Percentiles rank a stretch among this genome's conserved stretches.
phyloP scores from a whole-genome alignment of 1,284 basidiomycete species.

The Athelia sp. region DNA sequence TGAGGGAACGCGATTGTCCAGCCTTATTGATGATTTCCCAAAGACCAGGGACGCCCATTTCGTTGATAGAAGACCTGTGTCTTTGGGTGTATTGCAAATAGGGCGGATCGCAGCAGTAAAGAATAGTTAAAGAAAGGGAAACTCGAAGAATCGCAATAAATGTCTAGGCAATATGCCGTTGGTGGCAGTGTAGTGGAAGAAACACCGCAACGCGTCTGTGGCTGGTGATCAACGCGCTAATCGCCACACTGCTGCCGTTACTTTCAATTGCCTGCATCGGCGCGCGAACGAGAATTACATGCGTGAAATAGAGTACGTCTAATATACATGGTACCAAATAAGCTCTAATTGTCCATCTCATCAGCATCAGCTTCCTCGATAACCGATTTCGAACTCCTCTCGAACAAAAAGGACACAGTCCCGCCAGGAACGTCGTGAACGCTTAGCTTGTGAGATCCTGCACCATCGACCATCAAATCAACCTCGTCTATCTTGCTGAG shows the following conservation, averaged over 20 bases:
- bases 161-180: too few relatives aligned
- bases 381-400: conserved; percentile 36
- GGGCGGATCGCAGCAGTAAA: too few relatives aligned
- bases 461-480: conserved; percentile 32
- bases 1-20: conserved; percentile 30
- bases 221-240: not conserved
- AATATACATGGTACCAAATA: too few relatives aligned
- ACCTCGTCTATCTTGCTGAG: conserved; percentile 41
- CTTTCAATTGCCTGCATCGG: too few relatives aligned
- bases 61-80: too few relatives aligned
- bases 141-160: too few relatives aligned
- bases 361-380: not conserved
- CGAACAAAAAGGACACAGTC: conserved; percentile 67
- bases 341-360: not conserved
- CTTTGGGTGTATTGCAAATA: too few relatives aligned
- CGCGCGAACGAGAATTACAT: too few relatives aligned
- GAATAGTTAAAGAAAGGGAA: too few relatives aligned
- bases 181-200: too few relatives aligned
- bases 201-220: too few relatives aligned
- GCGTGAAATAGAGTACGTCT: too few relatives aligned
- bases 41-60: conserved; percentile 25
- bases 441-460: conserved; percentile 17
- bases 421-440: conserved; percentile 56
- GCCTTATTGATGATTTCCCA: conserved; percentile 33
- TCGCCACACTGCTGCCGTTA: not conserved